Percentiles rank a stretch among this genome's conserved stretches.
Conservation (phyloP, 768 basidiomycete species). For the Pulveroboletus sp. region DNA sequence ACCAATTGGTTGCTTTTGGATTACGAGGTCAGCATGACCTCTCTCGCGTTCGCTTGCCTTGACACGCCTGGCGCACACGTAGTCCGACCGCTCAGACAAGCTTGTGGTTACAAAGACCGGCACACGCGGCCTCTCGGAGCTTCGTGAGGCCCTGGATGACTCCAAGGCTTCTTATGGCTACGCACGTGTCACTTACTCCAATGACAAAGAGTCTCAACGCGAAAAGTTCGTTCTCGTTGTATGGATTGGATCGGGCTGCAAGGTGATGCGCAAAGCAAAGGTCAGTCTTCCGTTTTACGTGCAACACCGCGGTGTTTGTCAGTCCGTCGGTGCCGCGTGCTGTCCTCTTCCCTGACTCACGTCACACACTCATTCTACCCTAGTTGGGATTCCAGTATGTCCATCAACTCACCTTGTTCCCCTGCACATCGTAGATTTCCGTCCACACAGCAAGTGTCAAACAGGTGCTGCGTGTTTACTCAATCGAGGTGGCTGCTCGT, state of each 20-base stretch:
- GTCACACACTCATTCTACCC: conserved; percentile 26
- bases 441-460: conserved; percentile 91
- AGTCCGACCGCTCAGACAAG: conserved; percentile 77
- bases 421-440: conserved; percentile 59
- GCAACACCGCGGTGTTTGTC: conserved; percentile 12
- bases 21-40: conserved; percentile 57
- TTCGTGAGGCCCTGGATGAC: conserved; percentile 66
- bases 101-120: conserved; percentile 76
- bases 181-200: conserved; percentile 76
- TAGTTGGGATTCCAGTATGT: conserved; percentile 13
- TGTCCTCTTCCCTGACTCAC: conserved; percentile 2
- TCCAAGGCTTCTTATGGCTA: conserved; percentile 81
- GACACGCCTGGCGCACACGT: conserved; percentile 18
- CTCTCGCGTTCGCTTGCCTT: background rate
- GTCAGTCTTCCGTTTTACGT: conserved; percentile 35
- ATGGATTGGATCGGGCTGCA: conserved; percentile 80
- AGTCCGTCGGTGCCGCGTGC: conserved; percentile 6
- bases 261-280: conserved; percentile 91
- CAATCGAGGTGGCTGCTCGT: conserved; percentile 83
- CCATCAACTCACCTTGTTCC: conserved; percentile 28
- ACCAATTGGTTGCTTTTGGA: conserved; percentile 90
- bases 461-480: conserved; percentile 65
- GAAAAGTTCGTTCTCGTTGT: conserved; percentile 86
- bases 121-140: conserved; percentile 72
- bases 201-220: conserved; percentile 79